These are phyloP conservation scores for Porodaedalea pini DNA, from an alignment of 1,284 basidiomycete species.

Conservation along the genomic window DNA sequence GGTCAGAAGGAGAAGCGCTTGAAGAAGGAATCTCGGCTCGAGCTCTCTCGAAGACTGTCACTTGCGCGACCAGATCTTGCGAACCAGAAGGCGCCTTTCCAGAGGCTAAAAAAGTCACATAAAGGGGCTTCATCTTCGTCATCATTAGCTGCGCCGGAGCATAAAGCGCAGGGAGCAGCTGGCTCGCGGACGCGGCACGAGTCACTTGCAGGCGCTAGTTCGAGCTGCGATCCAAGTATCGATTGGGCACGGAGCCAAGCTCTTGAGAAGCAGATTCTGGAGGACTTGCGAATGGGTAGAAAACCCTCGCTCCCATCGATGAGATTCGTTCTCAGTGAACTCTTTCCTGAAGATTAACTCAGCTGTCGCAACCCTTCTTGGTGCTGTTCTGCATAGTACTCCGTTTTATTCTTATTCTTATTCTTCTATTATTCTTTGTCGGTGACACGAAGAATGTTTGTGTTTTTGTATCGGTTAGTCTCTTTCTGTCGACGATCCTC, in stretches of 20 bases:
- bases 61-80: slow-evolving; percentile 20
- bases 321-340: slow-evolving; percentile 3
- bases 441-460: background rate
- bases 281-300: slow-evolving; percentile 10
- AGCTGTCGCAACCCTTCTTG: background rate
- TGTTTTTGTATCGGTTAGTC: background rate
- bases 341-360: background rate
- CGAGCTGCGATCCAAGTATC: background rate
- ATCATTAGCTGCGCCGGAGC: background rate
- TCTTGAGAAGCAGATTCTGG: slow-evolving; percentile 10
- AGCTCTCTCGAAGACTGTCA: slow-evolving; percentile 2
- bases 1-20: background rate
- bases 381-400: background rate
- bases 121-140: background rate
- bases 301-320: slow-evolving; percentile 15
- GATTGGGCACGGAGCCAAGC: slow-evolving; percentile 12
- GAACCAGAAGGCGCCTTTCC: background rate
- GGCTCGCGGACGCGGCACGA: background rate
- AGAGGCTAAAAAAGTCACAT: background rate
- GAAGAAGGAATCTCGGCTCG: slow-evolving; percentile 4
- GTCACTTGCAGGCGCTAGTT: background rate
- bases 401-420: background rate
- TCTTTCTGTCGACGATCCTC: background rate
- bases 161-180: background rate
- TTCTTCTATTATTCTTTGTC: background rate